Conservation (phyloP, 495 filamentous ascomycete species). For the Daldinia childiae region DNA sequence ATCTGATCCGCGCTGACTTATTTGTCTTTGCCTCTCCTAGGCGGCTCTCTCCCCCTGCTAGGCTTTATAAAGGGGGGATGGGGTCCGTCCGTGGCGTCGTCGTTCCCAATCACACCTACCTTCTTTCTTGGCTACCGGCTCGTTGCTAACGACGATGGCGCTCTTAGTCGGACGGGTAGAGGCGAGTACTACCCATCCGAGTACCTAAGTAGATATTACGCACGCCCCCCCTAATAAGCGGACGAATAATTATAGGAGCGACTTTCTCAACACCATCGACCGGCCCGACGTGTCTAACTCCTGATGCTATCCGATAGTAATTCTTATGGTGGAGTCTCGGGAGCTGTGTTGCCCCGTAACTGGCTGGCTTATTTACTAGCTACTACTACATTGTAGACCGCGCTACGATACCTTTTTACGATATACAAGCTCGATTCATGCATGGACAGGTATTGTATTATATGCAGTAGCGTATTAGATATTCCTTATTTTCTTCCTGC, state of each 20-base stretch:
- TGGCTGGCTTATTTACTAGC: constrained; percentile 8
- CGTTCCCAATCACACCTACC: constrained; percentile 23
- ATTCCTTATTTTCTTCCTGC: constrained; percentile 16
- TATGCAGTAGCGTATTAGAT: constrained; percentile 35
- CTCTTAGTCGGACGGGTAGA: constrained; percentile 33
- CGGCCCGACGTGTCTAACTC: constrained; percentile 35
- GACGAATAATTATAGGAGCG: constrained; percentile 27
- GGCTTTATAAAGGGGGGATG: constrained; percentile 13
- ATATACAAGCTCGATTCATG: constrained; percentile 22
- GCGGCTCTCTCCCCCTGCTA: constrained; percentile 3
- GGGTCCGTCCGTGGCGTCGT: constrained; percentile 15
- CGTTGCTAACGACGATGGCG: constrained; percentile 17
- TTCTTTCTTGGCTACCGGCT: constrained; percentile 9
- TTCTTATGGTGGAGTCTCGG: constrained; percentile 33
- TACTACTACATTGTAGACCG: constrained; percentile 10
- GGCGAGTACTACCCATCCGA: constrained; percentile 36
- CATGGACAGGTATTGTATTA: constrained; percentile 27
- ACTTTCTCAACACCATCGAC: constrained; percentile 11
- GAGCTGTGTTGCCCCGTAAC: constrained; percentile 12
- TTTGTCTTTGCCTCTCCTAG: constrained; percentile 15
- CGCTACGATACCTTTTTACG: constrained; percentile 21
- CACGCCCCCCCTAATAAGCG: constrained; percentile 13
- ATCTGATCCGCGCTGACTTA: constrained; percentile 24
- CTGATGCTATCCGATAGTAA: constrained; percentile 26
- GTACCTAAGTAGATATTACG: constrained; percentile 5